Conservation (phyloP, 176 grass and related monocot genomes). For the Carex scoparia region DNA sequence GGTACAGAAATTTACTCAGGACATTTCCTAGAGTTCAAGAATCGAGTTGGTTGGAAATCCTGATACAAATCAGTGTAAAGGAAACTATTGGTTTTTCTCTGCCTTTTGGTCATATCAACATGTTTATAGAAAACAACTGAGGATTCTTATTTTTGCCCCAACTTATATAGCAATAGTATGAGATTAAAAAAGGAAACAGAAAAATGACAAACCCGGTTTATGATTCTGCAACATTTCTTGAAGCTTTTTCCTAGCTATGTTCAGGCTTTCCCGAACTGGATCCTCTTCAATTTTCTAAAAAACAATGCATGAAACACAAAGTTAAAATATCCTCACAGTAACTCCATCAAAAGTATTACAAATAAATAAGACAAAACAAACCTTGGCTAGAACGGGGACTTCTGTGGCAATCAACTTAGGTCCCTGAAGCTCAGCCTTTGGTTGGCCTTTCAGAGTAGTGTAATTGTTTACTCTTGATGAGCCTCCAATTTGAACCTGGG, state of each 20-base stretch:
- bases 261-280: not conserved
- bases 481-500: not conserved
- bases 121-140: too few relatives aligned
- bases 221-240: not conserved
- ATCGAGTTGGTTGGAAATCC: too few relatives aligned
- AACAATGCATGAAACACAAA: not conserved
- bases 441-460: not conserved
- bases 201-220: not conserved
- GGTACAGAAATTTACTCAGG: too few relatives aligned
- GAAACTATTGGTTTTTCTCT: too few relatives aligned
- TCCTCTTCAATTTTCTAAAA: not conserved
- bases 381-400: not conserved
- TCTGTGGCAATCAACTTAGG: not conserved
- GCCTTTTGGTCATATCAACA: too few relatives aligned
- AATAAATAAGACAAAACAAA: not conserved
- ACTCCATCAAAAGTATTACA: not conserved
- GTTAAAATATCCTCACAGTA: not conserved
- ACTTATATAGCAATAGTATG: not conserved
- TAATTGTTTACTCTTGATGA: not conserved
- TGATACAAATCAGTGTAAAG: too few relatives aligned
- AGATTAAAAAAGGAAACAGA: not conserved
- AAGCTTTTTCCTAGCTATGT: not conserved
- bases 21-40: too few relatives aligned
- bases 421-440: not conserved
- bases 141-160: too few relatives aligned